These are phyloP conservation scores for Cnidoscolus chayamansa DNA, from an alignment of 441 rosid species.

Conservation along the genomic window DNA sequence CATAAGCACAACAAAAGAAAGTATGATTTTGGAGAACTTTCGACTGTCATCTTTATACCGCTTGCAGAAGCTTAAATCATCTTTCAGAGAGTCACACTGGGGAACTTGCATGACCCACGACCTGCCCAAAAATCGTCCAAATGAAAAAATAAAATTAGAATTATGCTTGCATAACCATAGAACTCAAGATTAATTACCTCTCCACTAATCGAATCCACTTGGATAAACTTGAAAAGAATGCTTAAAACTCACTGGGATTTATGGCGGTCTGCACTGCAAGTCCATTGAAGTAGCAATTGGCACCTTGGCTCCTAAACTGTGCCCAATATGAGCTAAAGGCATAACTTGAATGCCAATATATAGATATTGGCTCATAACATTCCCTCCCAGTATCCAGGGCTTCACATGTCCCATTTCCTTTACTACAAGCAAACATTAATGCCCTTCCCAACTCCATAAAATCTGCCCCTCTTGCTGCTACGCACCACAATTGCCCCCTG, in stretches of 20 bases:
- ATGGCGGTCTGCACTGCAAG: conserved; percentile 52
- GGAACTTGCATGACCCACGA: conserved; percentile 49
- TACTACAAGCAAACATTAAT: conserved; percentile 41
- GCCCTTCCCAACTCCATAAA: conserved; percentile 35
- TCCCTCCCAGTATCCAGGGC: conserved; percentile 51
- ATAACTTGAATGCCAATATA: conserved; percentile 59
- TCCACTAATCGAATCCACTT: no score
- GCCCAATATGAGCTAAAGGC: conserved; percentile 88
- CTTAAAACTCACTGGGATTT: conserved; percentile 57
- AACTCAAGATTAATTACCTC: no score
- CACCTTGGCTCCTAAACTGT: conserved; percentile 45
- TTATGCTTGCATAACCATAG: no score
- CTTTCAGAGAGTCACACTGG: conserved; percentile 50
- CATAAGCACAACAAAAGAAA: background rate
- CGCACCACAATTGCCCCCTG: conserved; percentile 71
- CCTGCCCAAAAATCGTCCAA: conserved; percentile 34
- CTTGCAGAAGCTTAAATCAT: background rate
- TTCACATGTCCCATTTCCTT: conserved; percentile 54
- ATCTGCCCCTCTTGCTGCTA: conserved; percentile 44
- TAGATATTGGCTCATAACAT: conserved; percentile 56
- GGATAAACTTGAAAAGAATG: no score
- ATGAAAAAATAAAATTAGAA: background rate
- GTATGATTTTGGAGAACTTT: background rate
- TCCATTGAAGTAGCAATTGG: conserved; percentile 66
- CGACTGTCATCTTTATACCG: background rate